These are phyloP conservation scores for Knoxia roxburghii DNA, from an alignment of 257 asterid genomes.

Conservation along the genomic window DNA sequence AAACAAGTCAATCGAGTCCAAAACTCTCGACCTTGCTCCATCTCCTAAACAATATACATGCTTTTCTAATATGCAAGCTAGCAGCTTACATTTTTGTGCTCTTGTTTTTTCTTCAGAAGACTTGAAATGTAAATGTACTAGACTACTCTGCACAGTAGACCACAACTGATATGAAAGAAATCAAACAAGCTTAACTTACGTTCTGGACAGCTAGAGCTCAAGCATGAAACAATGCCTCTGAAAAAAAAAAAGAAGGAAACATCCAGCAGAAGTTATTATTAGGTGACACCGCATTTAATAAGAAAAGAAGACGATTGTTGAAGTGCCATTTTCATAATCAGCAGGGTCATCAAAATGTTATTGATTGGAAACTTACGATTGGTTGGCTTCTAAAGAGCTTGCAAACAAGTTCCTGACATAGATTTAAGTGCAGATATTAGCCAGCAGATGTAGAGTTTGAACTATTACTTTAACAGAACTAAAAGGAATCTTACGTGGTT, in stretches of 20 bases:
- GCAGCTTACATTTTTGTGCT: not conserved
- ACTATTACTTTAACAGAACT: not conserved
- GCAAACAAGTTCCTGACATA: slow-evolving; percentile 16
- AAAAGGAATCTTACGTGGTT: slow-evolving; percentile 4
- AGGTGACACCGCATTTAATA: not conserved
- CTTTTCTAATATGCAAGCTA: not conserved
- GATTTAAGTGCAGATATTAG: not conserved
- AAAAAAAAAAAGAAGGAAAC: slow-evolving; percentile 17
- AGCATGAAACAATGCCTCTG: slow-evolving; percentile 52
- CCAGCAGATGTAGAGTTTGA: not conserved
- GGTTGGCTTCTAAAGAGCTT: slow-evolving; percentile 10
- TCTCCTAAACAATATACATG: not conserved
- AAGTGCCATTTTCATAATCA: not conserved
- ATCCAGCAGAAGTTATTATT: slow-evolving; percentile 10
- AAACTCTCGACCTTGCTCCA: too few relatives aligned
- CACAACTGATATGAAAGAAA: not conserved
- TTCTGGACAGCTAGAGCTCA: slow-evolving; percentile 28
- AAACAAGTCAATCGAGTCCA: not conserved
- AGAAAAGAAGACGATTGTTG: not conserved
- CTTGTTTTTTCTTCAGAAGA: not conserved
- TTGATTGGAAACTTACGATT: slow-evolving; percentile 6
- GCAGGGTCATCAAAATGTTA: not conserved
- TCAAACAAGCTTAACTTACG: slow-evolving; percentile 33
- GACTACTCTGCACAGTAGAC: not conserved
- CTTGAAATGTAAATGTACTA: not conserved